Conservation (phyloP, 2,329 filamentous ascomycete genomes). For the Ceratocystis cacaofunesta region DNA sequence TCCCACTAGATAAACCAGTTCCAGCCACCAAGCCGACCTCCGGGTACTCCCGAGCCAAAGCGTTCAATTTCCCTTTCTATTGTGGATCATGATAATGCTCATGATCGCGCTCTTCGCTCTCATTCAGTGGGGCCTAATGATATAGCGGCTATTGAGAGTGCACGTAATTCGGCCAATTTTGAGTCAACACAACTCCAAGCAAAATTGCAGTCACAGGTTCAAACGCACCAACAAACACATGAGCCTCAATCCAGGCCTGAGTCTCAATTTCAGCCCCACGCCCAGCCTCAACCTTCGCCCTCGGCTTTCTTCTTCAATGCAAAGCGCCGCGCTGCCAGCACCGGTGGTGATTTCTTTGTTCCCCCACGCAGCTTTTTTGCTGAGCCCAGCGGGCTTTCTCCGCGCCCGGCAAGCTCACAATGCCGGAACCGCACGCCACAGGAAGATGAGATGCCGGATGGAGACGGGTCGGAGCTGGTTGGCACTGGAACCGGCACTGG, state of each 20-base stretch:
- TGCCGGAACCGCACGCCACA: conserved; percentile 32
- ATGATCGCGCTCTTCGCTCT: conserved; percentile 44
- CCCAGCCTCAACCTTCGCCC: not conserved
- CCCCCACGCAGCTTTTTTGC: conserved; percentile 16
- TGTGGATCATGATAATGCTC: conserved; percentile 47
- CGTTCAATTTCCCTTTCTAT: conserved; percentile 45
- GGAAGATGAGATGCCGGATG: conserved; percentile 23
- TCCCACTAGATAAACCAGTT: not conserved
- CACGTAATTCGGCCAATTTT: conserved; percentile 37
- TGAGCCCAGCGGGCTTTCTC: conserved; percentile 34
- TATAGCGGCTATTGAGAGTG: conserved; percentile 37
- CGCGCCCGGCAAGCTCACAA: conserved; percentile 46
- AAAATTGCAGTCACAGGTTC: not conserved
- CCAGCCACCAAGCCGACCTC: not conserved
- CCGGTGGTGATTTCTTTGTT: conserved; percentile 10
- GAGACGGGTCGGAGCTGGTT: conserved; percentile 29
- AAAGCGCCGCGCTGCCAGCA: conserved; percentile 14
- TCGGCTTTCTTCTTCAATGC: not conserved
- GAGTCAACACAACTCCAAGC: conserved; percentile 22
- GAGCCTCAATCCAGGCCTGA: not conserved
- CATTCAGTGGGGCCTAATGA: conserved; percentile 45
- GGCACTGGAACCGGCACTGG: not conserved
- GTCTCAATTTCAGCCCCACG: not conserved
- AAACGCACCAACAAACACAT: conserved; percentile 15
- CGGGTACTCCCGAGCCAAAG: conserved; percentile 27